A percentile compares a stretch with the other conserved stretches of the same genome.
Conservation (phyloP, 2,329 filamentous ascomycete genomes). For the Neoascochyta sp. region DNA sequence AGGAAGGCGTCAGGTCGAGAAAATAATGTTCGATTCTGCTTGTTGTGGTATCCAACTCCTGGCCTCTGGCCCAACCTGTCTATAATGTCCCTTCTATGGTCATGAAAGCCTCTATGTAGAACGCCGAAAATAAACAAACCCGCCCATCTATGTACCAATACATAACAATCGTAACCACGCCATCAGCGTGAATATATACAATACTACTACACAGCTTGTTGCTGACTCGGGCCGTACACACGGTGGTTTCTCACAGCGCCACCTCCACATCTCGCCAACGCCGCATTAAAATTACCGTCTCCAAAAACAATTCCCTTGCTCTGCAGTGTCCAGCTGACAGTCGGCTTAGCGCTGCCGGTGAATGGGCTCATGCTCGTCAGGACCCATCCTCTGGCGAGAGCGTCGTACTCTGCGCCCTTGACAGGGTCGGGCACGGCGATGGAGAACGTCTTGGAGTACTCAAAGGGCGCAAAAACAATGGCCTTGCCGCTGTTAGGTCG, state of each 20-base stretch:
- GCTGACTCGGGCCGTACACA: constrained; percentile 5
- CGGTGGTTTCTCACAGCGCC: constrained; percentile 13
- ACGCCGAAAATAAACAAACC: no score
- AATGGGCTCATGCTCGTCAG: constrained; percentile 33
- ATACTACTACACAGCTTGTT: no score
- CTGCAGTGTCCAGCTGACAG: constrained; percentile 40
- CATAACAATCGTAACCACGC: no score
- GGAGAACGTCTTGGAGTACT: constrained; percentile 27
- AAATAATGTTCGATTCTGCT: no score
- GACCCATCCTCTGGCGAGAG: constrained; percentile 36
- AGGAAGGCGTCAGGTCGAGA: no score
- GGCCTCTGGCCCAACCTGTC: no score
- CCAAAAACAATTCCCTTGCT: constrained; percentile 42
- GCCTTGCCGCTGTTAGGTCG: constrained; percentile 15
- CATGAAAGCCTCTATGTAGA: no score
- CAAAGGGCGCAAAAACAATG: constrained; percentile 33
- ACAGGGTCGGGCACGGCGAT: constrained; percentile 30
- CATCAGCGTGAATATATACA: no score
- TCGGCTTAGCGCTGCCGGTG: constrained; percentile 16
- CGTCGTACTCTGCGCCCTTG: constrained; percentile 15
- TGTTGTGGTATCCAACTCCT: no score
- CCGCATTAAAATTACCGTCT: constrained; percentile 23
- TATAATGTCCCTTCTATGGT: no score
- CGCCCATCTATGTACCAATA: background rate
- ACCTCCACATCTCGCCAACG: constrained; percentile 9